phyloP scores from a whole-genome alignment of 2,329 filamentous ascomycete species.

The Dryadomyces sulphureus region DNA sequence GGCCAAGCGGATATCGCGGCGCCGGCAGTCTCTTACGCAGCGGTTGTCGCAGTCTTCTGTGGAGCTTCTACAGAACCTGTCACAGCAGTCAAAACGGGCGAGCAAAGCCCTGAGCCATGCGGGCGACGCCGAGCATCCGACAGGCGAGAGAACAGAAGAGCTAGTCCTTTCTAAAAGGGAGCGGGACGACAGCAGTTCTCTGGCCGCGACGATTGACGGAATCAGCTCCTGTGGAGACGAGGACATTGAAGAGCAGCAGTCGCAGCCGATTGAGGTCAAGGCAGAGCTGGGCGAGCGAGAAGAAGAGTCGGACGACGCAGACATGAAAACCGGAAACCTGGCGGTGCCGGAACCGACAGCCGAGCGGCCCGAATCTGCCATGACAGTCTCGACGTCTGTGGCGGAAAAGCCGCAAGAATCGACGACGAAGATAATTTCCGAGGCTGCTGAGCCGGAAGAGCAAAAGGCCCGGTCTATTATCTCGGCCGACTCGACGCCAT shows the following conservation, averaged over 20 bases:
- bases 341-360: background rate
- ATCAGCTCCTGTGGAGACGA: slow-evolving; percentile 29
- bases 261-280: slow-evolving; percentile 21
- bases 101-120: slow-evolving; percentile 9
- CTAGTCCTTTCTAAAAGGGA: slow-evolving; percentile 22
- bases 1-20: slow-evolving; percentile 11
- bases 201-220: slow-evolving; percentile 43
- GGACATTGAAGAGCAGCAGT: slow-evolving; percentile 9
- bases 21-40: slow-evolving; percentile 27
- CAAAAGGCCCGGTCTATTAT: slow-evolving; percentile 13
- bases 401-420: background rate
- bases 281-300: slow-evolving; percentile 17
- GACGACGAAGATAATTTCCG: background rate
- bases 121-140: slow-evolving; percentile 4
- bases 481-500: slow-evolving; percentile 26
- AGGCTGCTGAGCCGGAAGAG: background rate
- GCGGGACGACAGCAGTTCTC: slow-evolving; percentile 30
- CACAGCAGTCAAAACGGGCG: slow-evolving; percentile 19
- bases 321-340: slow-evolving; percentile 7
- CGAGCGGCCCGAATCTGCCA: background rate
- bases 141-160: slow-evolving; percentile 28
- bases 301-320: slow-evolving; percentile 3
- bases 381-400: no score
- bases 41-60: slow-evolving; percentile 33
- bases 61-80: slow-evolving; percentile 28